phyloP scores from a whole-genome alignment of 345 rosid genomes.

The Populus alba region DNA sequence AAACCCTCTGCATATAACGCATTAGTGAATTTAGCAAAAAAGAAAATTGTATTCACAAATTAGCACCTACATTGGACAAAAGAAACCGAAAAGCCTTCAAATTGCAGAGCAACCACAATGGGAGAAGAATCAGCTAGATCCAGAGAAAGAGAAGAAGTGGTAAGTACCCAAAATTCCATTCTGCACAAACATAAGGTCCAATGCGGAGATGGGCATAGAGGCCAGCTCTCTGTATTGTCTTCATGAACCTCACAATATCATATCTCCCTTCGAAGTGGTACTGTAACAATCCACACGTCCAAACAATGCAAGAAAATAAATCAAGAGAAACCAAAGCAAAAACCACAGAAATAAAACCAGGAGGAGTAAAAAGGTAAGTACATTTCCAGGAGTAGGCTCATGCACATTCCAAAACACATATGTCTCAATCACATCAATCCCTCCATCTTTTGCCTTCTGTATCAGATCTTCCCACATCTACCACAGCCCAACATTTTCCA shows the following conservation, averaged over 20 bases:
- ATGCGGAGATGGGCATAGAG: slow-evolving; percentile 94
- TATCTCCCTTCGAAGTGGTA: slow-evolving; percentile 90
- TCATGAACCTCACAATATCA: slow-evolving; percentile 90
- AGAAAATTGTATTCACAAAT: neutral
- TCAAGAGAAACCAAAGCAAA: neutral
- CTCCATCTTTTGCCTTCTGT: slow-evolving; percentile 96
- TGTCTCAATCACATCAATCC: slow-evolving; percentile 91
- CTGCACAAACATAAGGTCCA: slow-evolving; percentile 98
- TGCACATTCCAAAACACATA: slow-evolving; percentile 99
- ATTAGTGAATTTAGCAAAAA: slow-evolving; percentile 7
- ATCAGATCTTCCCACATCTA: slow-evolving; percentile 99
- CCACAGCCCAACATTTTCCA: slow-evolving; percentile 11
- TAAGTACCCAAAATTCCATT: slow-evolving; percentile 97
- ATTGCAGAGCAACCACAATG: neutral
- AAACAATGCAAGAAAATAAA: neutral
- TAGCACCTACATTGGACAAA: neutral
- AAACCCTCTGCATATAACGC: slow-evolving; percentile 66
- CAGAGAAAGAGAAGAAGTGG: slow-evolving; percentile 16
- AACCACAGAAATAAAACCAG: neutral
- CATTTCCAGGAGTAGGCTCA: slow-evolving; percentile 95
- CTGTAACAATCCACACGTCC: slow-evolving; percentile 33
- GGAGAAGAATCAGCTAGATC: slow-evolving; percentile 20
- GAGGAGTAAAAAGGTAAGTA: slow-evolving; percentile 24
- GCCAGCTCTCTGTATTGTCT: slow-evolving; percentile 76
- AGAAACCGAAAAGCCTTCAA: neutral